Conservation (phyloP, 2,329 filamentous ascomycete genomes). For the Sclerotinia spermophila region DNA sequence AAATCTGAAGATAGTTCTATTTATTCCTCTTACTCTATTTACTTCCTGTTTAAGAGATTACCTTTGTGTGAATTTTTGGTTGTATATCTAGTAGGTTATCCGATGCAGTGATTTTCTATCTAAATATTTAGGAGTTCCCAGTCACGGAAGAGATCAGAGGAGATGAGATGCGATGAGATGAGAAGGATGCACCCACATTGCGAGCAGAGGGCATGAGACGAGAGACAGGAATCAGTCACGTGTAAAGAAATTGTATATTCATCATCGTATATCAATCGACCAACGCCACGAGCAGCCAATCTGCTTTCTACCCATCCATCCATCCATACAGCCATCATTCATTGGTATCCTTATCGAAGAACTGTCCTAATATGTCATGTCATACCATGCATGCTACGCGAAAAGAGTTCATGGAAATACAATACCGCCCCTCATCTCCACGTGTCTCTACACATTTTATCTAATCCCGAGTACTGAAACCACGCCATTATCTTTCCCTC, state of each 20-base stretch:
- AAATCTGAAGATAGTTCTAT: too few species aligned
- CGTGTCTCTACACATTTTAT: background rate
- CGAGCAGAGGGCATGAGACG: background rate
- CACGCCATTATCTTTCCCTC: background rate
- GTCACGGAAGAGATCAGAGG: background rate
- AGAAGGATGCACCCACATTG: too few species aligned
- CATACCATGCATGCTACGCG: background rate
- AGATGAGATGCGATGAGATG: too few species aligned
- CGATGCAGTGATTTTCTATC: too few species aligned
- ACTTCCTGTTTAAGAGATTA: too few species aligned
- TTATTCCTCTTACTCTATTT: too few species aligned
- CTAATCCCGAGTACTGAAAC: background rate
- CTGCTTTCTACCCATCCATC: background rate
- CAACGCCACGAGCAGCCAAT: constrained; percentile 3
- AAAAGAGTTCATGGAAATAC: constrained; percentile 8
- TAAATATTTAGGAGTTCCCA: too few species aligned
- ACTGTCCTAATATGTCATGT: background rate
- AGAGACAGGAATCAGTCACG: background rate
- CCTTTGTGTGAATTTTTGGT: too few species aligned
- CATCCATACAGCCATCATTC: too few species aligned
- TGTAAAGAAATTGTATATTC: background rate
- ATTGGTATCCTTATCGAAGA: constrained; percentile 9
- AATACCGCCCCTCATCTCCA: background rate
- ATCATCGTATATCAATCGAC: constrained; percentile 3
- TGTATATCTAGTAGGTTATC: too few species aligned